phyloP scores from a whole-genome alignment of 164 flowering plant genomes.

The Akebia trifoliata region DNA sequence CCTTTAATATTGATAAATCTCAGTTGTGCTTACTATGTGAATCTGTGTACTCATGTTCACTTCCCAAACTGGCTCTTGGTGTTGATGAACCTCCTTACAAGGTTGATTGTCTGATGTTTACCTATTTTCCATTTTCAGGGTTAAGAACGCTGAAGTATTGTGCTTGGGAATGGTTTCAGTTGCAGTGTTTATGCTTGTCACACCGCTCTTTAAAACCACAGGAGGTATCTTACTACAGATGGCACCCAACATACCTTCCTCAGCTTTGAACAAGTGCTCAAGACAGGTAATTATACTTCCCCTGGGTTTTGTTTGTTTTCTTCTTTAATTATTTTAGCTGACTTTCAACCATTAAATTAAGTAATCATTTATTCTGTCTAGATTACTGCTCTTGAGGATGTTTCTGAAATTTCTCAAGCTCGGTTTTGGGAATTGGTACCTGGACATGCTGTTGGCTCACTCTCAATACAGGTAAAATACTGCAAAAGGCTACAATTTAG shows the following conservation, averaged over 20 bases:
- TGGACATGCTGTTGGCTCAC: constrained; percentile 77
- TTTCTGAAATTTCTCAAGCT: constrained; percentile 66
- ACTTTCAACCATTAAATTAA: neutral
- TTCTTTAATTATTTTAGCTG: neutral
- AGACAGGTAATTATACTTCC: constrained; percentile 54
- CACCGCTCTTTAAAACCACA: constrained; percentile 79
- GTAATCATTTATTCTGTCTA: constrained; percentile 15
- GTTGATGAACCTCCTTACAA: neutral
- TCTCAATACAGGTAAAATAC: constrained; percentile 57
- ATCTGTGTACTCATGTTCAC: too few relatives aligned
- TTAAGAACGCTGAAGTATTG: constrained; percentile 90
- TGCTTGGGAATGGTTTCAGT: constrained; percentile 89
- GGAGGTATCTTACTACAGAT: constrained; percentile 84
- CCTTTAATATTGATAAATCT: too few relatives aligned
- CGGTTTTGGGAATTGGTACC: constrained; percentile 98
- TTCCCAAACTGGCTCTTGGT: neutral
- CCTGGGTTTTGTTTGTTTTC: neutral
- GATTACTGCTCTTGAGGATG: constrained; percentile 71
- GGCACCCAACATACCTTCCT: constrained; percentile 71
- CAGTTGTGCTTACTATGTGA: too few relatives aligned
- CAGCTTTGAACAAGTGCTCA: constrained; percentile 80
- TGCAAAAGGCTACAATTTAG: neutral
- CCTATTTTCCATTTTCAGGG: constrained; percentile 36
- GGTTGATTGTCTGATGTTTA: neutral
- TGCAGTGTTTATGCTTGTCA: constrained; percentile 74